Evolutionary conservation across 768 basidiomycete genomes (phyloP), one percentile per base, ranked within the genome.

Genomic region (Mycena metata): DNA sequence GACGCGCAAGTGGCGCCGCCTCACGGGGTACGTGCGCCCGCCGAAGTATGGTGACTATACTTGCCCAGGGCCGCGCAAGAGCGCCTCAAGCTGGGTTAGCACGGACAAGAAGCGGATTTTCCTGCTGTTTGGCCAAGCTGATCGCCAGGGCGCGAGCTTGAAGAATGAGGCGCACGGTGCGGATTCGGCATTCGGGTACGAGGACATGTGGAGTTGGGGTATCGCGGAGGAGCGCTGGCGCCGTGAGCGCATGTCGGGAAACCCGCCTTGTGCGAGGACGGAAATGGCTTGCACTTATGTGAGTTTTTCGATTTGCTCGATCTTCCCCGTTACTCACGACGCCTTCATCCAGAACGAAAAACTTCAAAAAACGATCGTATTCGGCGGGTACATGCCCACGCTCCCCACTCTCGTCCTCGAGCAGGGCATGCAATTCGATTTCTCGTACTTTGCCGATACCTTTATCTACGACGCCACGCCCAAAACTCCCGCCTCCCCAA

Each of bases 391-490:
- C 69, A 78, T 74, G 46, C 76, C 82, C 36, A 30, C 61, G 41
- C 30, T 79, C 13, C 74, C 77, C 8, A 79, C 78, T 5, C 35
- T 56, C 47, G 64, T 64, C 60, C 8, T 61, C 66, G 15, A 21
- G 64, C 46, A 68, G 46, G 19, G 15, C 11, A 6, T 39, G 2
- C 26, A 33, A 13, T 82, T 79, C 72, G 54, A 68, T 3, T 83
- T 76, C 72, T 76, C 79, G 39, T 85, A 83, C 74, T 84, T 76
- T 64, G 80, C 80, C 39, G 83, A 84, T 61, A 83, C 83, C 0
- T 84, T 82, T 73, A 72, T 82, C 35, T 76, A 69, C 71, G 72
- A 71, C 51, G 72, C 74, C 12, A 8, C 51, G 1, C 51, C 3
- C 26, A 16, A 39, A 2, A n/a, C 23, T 12, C 24, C 43, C 12